Base-by-base conservation (phyloP, 164 flowering plant genomes). In the Nelumbo lutea region DNA sequence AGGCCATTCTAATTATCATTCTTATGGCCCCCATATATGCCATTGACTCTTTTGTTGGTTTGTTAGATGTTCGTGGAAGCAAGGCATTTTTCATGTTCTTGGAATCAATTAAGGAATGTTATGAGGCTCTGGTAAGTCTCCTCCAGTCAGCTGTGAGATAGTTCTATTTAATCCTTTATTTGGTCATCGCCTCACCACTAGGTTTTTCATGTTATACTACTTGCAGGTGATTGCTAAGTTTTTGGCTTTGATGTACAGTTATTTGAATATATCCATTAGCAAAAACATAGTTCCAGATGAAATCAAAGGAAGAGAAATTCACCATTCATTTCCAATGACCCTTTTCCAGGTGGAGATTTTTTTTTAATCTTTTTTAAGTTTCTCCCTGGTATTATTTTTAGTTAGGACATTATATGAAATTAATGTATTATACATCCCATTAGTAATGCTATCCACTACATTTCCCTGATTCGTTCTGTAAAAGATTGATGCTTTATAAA, bases 21-120 rank as follows among this genome's bases (percentile, higher is more conserved):
- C 85, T 95, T 42, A 90, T 92, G 97, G 97, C 98, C 45, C 97
- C 99, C 5, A 63, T 95, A 46, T 92, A 90, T 78, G 92, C 99
- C 38, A n/a, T 81, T 40, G 83, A 71, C 67, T 88, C 99, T 13
- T 92, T 88, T 78, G 81, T 87, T 46, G 98, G 97, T 70, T 77
- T 95, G 76, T 62, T 85, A 73, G 97, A 95, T 83, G 70, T 89
- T 58, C 76, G 59, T 11, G 97, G 99, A 64, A 89, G 97, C 82
- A 87, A 87, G 72, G 72, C 85, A n/a, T 89, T 90, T 76, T 90
- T 95, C 85, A 83, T 78, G 79, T 79, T 92, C 73, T 78, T 92
- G 84, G 97, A 92, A 38, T 83, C 95, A 1, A 70, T 90, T 64
- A 95, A 92, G 79, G 98, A 90, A 78, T 92, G 98, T 70, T 95